Evolutionary conservation across 2,329 filamentous ascomycete genomes (phyloP), one percentile per base, ranked within the genome.

Genomic region (Didymella keratinophila): DNA sequence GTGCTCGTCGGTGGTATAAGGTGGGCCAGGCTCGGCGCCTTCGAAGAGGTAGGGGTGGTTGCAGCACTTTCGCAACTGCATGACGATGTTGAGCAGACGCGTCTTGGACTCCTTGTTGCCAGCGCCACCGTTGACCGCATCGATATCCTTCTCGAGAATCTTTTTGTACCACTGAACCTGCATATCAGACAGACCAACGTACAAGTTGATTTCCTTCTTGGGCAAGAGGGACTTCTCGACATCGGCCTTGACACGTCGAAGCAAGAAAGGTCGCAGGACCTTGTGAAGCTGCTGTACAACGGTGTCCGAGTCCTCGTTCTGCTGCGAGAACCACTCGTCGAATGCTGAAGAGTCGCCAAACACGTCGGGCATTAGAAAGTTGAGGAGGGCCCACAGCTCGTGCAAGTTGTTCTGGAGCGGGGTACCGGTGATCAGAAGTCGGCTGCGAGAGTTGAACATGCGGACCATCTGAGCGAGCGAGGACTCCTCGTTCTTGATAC

Each of bases 91-190:
- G 64, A 99, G 84, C 21, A 99, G 85, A 64, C 95, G 88, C 1
- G 95, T 99, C 81, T 99, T 99, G 30, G 94, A 98, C 79, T 99
- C 95, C 60, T 93, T 90, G 80, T 97, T 99, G 49, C 95, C 95
- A 63, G 90, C 92, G 28, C 94, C 95, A 61, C 95, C 95, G 68
- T 99, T 99, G 71, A 99, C 94, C 14, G 95, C 95, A 77, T 99
- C 95, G 62, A 99, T 99, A 72, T 99, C 95, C 80, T 98, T 99
- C 73, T 99, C 95, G 3, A 99, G 82, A 68, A 99, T 99, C 81
- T 97, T 98, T 78, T 97, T 91, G 75, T 99, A 99, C 94, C 95
- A 99, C 74, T 95, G 96, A 67, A 97, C 87, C 77, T 99, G 95
- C 95, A 99, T 99, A 57, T 97, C 93, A 0, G 95, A 93, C 94